These are phyloP conservation scores for Cyclospora cayetanensis DNA, from an alignment of 169 alveolate genomes.

Conservation along the genomic window DNA sequence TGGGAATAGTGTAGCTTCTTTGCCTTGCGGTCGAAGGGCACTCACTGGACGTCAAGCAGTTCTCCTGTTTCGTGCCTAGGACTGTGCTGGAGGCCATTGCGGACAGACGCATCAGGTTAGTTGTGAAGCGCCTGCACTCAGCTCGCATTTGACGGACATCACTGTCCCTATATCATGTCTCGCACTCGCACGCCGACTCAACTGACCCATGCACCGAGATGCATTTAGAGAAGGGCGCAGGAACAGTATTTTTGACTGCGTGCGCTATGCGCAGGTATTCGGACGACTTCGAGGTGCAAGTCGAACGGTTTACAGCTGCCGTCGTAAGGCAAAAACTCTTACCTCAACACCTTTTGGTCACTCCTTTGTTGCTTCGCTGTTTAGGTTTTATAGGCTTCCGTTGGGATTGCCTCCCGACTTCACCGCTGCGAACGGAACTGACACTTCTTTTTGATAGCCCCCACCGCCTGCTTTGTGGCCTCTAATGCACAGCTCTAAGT, in stretches of 20 bases:
- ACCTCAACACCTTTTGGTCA: no score
- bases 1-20: no score
- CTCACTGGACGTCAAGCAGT: conserved; percentile 77
- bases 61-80: conserved; percentile 83
- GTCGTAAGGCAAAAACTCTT: conserved; percentile 68
- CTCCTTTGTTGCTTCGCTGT: no score
- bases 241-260: neutral
- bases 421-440: no score
- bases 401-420: no score
- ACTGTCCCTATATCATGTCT: neutral
- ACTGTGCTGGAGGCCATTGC: conserved; percentile 84
- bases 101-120: conserved; percentile 77
- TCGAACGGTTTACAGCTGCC: conserved; percentile 82
- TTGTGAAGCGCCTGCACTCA: no score
- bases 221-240: neutral
- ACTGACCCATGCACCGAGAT: neutral
- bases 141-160: no score
- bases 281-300: conserved; percentile 81
- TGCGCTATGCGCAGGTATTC: conserved; percentile 70
- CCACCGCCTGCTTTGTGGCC: no score
- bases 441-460: no score
- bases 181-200: neutral
- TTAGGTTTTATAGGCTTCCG: no score
- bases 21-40: neutral
- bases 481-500: no score